Conservation (phyloP, 208 protist genomes). For the Trypanosoma melophagium region DNA sequence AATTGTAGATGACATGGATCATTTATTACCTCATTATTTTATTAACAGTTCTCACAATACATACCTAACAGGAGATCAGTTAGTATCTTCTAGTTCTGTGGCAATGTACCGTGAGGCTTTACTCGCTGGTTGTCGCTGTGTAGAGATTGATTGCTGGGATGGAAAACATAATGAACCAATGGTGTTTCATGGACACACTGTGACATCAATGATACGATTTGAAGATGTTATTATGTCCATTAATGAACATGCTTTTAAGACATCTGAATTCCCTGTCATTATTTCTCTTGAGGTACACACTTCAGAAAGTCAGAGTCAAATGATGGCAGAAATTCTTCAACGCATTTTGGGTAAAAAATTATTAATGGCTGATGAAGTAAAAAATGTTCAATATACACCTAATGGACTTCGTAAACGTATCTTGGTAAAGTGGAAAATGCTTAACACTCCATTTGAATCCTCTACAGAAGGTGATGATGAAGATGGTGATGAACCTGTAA, state of each 20-base stretch:
- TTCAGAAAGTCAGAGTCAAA: constrained; percentile 51
- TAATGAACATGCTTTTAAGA: constrained; percentile 59
- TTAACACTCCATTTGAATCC: constrained; percentile 32
- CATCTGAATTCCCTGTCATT: constrained; percentile 75
- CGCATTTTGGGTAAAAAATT: constrained; percentile 55
- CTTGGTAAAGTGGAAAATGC: constrained; percentile 62
- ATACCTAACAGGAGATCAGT: constrained; percentile 94
- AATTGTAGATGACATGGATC: constrained; percentile 53
- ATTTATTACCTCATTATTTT: constrained; percentile 81
- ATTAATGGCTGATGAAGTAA: constrained; percentile 40
- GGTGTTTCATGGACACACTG: constrained; percentile 83
- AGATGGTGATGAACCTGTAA: constrained; percentile 18
- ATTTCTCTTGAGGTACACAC: constrained; percentile 83
- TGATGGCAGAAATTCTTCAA: constrained; percentile 71
- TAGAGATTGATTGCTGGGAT: constrained; percentile 88
- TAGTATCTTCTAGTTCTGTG: constrained; percentile 54
- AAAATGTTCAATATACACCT: constrained; percentile 50
- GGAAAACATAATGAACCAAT: constrained; percentile 64
- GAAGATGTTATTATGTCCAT: constrained; percentile 55
- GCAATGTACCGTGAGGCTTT: constrained; percentile 76
- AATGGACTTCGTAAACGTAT: constrained; percentile 56
- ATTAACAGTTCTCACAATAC: constrained; percentile 96
- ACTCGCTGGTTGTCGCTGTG: constrained; percentile 74
- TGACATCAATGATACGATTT: constrained; percentile 74
- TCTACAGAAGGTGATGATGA: constrained; percentile 34